These are phyloP conservation scores for Penicillium freii DNA, from an alignment of 2,329 filamentous ascomycete species.

Conservation along the genomic window DNA sequence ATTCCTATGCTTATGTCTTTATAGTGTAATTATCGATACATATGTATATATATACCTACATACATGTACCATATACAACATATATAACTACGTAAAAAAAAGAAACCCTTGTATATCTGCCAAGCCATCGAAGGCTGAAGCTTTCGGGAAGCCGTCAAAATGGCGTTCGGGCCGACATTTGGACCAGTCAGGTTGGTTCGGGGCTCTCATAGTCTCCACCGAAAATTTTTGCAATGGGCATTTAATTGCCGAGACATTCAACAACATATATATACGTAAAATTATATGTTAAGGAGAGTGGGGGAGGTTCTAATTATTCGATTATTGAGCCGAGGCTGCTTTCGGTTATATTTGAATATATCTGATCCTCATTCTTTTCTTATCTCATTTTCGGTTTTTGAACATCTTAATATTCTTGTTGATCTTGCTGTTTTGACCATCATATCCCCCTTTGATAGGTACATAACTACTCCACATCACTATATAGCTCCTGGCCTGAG, in stretches of 20 bases:
- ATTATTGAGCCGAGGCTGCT: conserved; percentile 2
- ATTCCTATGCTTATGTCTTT: too few species aligned
- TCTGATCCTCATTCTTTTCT: background rate
- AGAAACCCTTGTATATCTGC: background rate
- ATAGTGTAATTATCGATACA: too few species aligned
- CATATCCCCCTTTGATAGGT: background rate
- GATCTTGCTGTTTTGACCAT: background rate
- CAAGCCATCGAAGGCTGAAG: background rate
- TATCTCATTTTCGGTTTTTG: background rate
- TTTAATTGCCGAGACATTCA: background rate
- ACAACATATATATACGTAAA: too few species aligned
- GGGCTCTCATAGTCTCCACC: background rate
- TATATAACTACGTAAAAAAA: too few species aligned
- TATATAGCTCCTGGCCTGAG: background rate
- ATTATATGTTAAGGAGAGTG: too few species aligned
- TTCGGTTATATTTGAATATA: conserved; percentile 1
- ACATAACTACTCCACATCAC: background rate
- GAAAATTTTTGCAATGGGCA: background rate
- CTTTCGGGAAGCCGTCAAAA: conserved; percentile 1
- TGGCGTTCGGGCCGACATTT: background rate
- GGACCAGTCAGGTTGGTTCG: background rate
- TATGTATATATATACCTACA: too few species aligned
- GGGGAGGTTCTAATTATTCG: background rate
- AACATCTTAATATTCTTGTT: background rate
- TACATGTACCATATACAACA: too few species aligned